Percentiles rank a stretch among this genome's conserved stretches.
Evolutionary conservation across 441 rosid genomes (phyloP).

Genomic region (Populus hybrid): DNA sequence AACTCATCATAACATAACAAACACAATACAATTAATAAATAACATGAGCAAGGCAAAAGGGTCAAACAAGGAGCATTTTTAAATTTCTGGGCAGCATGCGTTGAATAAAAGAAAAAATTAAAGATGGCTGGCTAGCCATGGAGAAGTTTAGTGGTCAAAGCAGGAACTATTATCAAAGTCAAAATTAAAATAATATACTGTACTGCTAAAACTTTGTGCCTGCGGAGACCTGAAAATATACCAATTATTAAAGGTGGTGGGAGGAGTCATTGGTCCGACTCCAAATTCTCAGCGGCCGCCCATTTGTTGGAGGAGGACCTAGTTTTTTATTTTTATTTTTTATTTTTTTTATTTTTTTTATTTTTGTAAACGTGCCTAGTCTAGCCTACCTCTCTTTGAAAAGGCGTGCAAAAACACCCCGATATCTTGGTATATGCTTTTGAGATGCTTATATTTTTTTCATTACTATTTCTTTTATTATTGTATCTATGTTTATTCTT

Average conservation of each 20-base stretch:
- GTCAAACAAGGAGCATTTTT: background rate
- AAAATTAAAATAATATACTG: background rate
- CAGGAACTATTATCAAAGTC: background rate
- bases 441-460: background rate
- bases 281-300: background rate
- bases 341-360: too few relatives aligned
- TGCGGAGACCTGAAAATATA: background rate
- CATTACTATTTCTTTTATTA: too few relatives aligned
- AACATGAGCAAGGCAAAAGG: background rate
- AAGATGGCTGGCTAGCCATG: background rate
- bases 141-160: background rate
- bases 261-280: background rate
- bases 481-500: too few relatives aligned
- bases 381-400: background rate
- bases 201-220: background rate
- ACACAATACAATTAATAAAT: background rate
- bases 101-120: background rate
- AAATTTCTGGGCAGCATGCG: background rate
- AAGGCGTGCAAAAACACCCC: background rate
- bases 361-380: background rate
- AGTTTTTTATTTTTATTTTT: too few relatives aligned
- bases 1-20: background rate
- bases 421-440: background rate
- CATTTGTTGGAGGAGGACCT: background rate
- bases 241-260: background rate